These are phyloP conservation scores for Emergomyces pasteurianus DNA, from an alignment of 2,329 filamentous ascomycete species.

Conservation along the genomic window DNA sequence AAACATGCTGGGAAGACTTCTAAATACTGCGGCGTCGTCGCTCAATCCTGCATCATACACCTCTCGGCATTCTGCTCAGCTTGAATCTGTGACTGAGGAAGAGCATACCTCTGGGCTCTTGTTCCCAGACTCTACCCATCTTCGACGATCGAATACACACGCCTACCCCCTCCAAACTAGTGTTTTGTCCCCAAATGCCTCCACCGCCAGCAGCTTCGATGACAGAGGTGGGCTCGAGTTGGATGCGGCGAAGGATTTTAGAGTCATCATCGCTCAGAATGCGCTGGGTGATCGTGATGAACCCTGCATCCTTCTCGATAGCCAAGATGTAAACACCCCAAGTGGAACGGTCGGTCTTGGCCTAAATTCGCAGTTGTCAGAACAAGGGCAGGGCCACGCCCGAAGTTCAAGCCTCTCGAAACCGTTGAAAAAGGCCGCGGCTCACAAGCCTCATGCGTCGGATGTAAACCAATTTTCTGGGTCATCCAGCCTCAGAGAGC, in stretches of 20 bases:
- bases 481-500: conserved; percentile 13
- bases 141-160: conserved; percentile 29
- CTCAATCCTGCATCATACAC: conserved; percentile 30
- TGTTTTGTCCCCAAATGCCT: conserved; percentile 32
- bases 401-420: conserved; percentile 29
- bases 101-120: conserved; percentile 37
- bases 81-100: conserved; percentile 39
- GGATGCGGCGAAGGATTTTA: conserved; percentile 33
- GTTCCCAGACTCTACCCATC: conserved; percentile 34
- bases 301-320: conserved; percentile 35
- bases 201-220: conserved; percentile 33
- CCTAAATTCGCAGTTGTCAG: conserved; percentile 22
- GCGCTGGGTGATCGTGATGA: conserved; percentile 36
- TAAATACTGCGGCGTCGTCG: conserved; percentile 33
- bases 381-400: conserved; percentile 22
- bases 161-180: conserved; percentile 31
- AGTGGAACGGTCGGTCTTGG: conserved; percentile 23
- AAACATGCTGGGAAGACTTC: conserved; percentile 31
- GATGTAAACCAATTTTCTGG: conserved; percentile 16
- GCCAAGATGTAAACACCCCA: conserved; percentile 19
- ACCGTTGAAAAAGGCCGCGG: conserved; percentile 21
- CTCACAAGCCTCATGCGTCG: conserved; percentile 21
- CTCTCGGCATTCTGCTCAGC: conserved; percentile 25
- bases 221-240: conserved; percentile 36
- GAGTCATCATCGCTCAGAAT: conserved; percentile 37